Evolutionary conservation across 768 basidiomycete genomes (phyloP).

Genomic region (Favolaschia claudopus): DNA sequence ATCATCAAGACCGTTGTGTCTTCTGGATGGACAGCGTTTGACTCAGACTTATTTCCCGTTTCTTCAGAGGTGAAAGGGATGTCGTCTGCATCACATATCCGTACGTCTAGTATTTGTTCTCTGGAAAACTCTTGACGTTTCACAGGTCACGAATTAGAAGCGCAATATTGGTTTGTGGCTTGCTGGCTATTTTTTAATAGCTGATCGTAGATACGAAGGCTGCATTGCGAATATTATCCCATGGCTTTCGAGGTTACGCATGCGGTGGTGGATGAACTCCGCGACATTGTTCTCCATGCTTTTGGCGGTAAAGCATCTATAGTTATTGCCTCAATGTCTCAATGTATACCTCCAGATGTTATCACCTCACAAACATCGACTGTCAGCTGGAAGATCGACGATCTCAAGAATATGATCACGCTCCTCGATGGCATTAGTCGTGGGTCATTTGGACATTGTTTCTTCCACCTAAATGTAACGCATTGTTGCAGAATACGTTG

Average conservation of each 20-base stretch:
- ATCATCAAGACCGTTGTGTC: conserved; percentile 52
- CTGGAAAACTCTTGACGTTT: background rate
- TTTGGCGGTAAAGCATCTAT: conserved; percentile 41
- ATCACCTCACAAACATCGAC: conserved; percentile 48
- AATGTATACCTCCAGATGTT: conserved; percentile 32
- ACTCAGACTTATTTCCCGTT: conserved; percentile 37
- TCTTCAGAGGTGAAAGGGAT: conserved; percentile 45
- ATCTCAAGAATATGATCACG: conserved; percentile 45
- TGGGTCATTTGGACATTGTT: conserved; percentile 5
- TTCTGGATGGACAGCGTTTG: conserved; percentile 62
- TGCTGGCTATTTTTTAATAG: background rate
- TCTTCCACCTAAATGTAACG: background rate
- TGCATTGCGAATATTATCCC: conserved; percentile 47
- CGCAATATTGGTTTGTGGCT: conserved; percentile 50
- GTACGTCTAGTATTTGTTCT: conserved; percentile 36
- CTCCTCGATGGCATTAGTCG: conserved; percentile 38
- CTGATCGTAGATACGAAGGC: conserved; percentile 31
- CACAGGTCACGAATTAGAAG: conserved; percentile 47
- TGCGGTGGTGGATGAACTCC: conserved; percentile 41
- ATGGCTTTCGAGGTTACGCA: conserved; percentile 31
- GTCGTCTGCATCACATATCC: conserved; percentile 45
- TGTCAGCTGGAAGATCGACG: conserved; percentile 19
- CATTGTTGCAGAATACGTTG: conserved; percentile 1
- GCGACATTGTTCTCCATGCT: conserved; percentile 46
- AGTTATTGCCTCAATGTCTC: background rate